phyloP scores from a whole-genome alignment of 805 yeast species.

The Yarrowia yakushimensis region DNA sequence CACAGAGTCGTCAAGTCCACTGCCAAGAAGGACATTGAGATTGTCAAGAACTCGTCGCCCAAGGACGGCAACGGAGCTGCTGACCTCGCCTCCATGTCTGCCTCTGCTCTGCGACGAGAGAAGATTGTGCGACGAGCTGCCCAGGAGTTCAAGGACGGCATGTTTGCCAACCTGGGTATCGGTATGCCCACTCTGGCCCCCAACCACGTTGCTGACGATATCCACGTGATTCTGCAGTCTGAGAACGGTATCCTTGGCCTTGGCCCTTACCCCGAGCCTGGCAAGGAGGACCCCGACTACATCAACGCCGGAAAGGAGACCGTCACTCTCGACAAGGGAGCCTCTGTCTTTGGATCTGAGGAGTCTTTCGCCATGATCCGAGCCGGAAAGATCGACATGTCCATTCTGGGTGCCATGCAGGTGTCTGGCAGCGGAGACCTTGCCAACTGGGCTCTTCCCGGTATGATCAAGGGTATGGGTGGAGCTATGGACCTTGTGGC shows the following conservation, averaged over 20 bases:
- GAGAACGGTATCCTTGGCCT: slow-evolving; percentile 51
- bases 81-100: background rate
- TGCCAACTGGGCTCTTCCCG: slow-evolving; percentile 54
- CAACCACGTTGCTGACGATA: slow-evolving; percentile 39
- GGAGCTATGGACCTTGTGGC: slow-evolving; percentile 55
- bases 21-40: slow-evolving; percentile 45
- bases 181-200: slow-evolving; percentile 53
- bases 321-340: slow-evolving; percentile 47
- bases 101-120: slow-evolving; percentile 31
- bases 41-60: slow-evolving; percentile 31
- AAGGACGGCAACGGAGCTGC: slow-evolving; percentile 1
- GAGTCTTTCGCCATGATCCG: slow-evolving; percentile 52
- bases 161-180: slow-evolving; percentile 47
- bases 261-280: slow-evolving; percentile 46
- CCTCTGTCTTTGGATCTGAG: slow-evolving; percentile 48
- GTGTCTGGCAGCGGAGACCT: slow-evolving; percentile 48
- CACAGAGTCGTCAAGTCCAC: slow-evolving; percentile 42
- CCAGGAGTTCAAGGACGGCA: slow-evolving; percentile 45
- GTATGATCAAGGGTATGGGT: slow-evolving; percentile 51
- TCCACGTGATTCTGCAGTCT: slow-evolving; percentile 45
- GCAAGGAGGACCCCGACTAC: slow-evolving; percentile 48
- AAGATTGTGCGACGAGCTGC: slow-evolving; percentile 47
- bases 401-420: slow-evolving; percentile 50
- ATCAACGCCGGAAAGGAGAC: slow-evolving; percentile 54
- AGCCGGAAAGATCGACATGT: slow-evolving; percentile 45